Conservation (phyloP, 2,329 filamentous ascomycete species). For the Parascedosporium putredinis region DNA sequence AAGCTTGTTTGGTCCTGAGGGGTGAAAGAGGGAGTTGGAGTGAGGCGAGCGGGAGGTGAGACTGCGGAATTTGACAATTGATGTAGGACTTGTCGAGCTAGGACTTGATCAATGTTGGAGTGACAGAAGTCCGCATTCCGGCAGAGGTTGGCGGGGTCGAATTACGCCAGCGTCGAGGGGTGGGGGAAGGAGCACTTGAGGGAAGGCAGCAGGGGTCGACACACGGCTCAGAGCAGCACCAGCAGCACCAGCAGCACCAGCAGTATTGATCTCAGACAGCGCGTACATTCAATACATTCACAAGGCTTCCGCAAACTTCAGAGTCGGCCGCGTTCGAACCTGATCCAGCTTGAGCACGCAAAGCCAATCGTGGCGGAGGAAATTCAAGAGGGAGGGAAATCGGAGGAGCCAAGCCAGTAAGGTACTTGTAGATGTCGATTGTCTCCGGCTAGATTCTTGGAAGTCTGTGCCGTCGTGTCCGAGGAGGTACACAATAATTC, state of each 20-base stretch:
- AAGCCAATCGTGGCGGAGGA: too few relatives aligned
- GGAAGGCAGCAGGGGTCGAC: neutral
- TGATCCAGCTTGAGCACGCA: neutral
- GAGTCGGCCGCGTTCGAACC: too few relatives aligned
- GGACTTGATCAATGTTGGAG: neutral
- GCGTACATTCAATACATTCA: too few relatives aligned
- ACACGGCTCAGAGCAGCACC: neutral
- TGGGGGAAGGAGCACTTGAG: neutral
- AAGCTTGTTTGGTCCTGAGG: too few relatives aligned
- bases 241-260: neutral
- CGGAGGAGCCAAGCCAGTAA: neutral
- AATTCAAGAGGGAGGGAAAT: too few relatives aligned
- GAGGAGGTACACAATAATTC: too few relatives aligned
- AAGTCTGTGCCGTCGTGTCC: neutral
- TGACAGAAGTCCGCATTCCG: too few relatives aligned
- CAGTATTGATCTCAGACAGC: too few relatives aligned
- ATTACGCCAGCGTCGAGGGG: neutral
- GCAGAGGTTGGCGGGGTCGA: neutral
- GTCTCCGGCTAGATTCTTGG: neutral
- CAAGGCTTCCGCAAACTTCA: too few relatives aligned
- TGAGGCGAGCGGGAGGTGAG: neutral
- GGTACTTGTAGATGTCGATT: neutral
- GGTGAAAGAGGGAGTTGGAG: neutral
- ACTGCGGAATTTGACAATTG: too few relatives aligned
- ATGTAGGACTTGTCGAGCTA: constrained; percentile 3